Evolutionary conservation across 768 basidiomycete genomes (phyloP), one percentile per base, ranked within the genome.

Genomic region (Leccinellum albellum): DNA sequence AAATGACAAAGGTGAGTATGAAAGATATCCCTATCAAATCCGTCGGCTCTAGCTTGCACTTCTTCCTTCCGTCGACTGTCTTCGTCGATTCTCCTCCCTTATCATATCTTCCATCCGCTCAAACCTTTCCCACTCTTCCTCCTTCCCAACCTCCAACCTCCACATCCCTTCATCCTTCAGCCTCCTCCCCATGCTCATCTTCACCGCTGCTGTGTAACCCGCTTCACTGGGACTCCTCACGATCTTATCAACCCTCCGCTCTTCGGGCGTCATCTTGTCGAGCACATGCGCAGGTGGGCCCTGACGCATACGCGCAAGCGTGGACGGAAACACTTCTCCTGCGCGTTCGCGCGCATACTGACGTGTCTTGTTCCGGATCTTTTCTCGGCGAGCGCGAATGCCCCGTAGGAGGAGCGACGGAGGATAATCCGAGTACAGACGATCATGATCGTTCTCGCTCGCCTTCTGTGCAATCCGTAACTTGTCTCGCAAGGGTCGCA

Each of bases 201-300:
- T 93, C 50, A 86, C 75, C 65, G 71, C 64, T n/a, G 81, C 89
- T 2, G 84, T 79, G 68, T 89, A 91, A 14, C 91, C 91, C 0
- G 81, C 87, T 68, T 86, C 83, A 53, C 85, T 79, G 2, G 82
- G 75, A 35, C 82, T 70, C 32, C 76, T 67, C 51, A 77, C 75
- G 5, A 87, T 70, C 58, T 70, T 73, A 59, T 90, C 87, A 68
- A 75, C 66, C 51, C 67, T 70, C 56, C 75, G 76, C 56, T 79
- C 70, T 60, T 76, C 64, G 2, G 76, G 73, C 0, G 80, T 74
- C 83, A 90, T 83, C 56, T 65, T 73, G 21, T 67, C 70, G 3
- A 84, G 73, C 3, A 88, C 60, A 60, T 84, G 84, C 0, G 88
- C 82, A 0, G 91, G 90, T 1, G 87, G 86, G 0, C 84, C 81